Conservation (phyloP, 768 basidiomycete species). For the Xerocomellus amylosporus region DNA sequence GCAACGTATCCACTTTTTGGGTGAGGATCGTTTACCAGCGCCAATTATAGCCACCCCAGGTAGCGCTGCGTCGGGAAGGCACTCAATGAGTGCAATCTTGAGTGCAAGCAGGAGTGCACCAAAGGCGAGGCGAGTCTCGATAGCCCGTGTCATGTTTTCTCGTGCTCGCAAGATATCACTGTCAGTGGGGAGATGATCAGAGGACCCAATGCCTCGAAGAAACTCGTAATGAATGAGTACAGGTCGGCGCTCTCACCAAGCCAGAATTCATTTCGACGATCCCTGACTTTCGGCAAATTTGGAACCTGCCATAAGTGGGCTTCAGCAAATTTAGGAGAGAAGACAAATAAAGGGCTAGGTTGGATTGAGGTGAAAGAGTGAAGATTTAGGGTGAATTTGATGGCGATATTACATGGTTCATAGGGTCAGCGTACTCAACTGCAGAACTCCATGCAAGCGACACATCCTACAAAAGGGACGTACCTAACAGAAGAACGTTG, state of each 20-base stretch:
- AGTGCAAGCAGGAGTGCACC: not conserved
- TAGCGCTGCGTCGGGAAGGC: not conserved
- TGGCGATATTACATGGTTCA: not conserved
- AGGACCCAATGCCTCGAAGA: constrained; percentile 3
- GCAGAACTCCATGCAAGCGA: not conserved
- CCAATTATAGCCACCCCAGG: not conserved
- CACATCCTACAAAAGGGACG: no score
- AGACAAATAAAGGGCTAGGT: not conserved
- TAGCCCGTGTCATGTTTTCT: not conserved
- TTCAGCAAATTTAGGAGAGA: not conserved
- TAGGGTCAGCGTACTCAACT: not conserved
- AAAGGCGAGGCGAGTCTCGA: not conserved
- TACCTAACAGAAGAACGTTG: constrained; percentile 4
- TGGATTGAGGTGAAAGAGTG: not conserved
- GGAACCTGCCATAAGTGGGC: constrained; percentile 1
- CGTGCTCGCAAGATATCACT: not conserved
- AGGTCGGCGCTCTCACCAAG: not conserved
- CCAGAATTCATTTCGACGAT: not conserved
- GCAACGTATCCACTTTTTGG: not conserved
- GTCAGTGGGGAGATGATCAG: not conserved
- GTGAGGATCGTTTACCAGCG: not conserved
- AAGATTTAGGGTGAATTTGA: not conserved
- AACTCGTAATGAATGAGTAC: not conserved
- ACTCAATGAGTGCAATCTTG: no score
- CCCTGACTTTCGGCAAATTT: not conserved